Base-by-base conservation (phyloP, 2,329 filamentous ascomycete genomes). In the Phoma sp. region DNA sequence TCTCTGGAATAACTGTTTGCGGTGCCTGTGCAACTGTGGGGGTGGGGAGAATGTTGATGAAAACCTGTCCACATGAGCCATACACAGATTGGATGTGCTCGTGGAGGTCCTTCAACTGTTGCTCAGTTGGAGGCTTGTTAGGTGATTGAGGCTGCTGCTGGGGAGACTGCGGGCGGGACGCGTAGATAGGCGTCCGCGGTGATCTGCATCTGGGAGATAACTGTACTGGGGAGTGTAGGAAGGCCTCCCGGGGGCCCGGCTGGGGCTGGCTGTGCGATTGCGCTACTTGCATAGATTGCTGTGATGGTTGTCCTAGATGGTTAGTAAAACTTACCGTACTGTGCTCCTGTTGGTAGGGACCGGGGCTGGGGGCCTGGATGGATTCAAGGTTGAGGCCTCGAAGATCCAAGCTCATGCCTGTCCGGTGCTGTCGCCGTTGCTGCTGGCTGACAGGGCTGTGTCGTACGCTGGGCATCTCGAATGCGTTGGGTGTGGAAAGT, bases 251-350 rank as follows among this genome's bases (percentile, higher is more conserved):
- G 70, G 76, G 82, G 84, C 89, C 88, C 86, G 89, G 89, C 86
- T 90, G 87, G 85, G 85, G 85, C 84, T 87, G 84, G 84, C 86
- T 86, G 82, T 92, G 90, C 87, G 91, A 87, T 86, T 93, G 91
- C 87, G 89, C 84, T 90, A 91, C 90, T 88, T 88, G 89, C 87
- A 92, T 84, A 80, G 86, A 83, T 84, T 92, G 89, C 85, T 93
- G 90, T 79, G 83, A 76, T 77, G 78, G 80, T 78, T 80, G 78
- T 83, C 80, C 81, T 81, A 76, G 70, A 48, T 42, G 38, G 81
- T 84, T 83, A 83, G 81, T 83, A 76, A 75, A 81, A 80, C 79
- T 82, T 81, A 81, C 78, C 71, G 76, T 77, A 65, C 68, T 73
- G 68, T 80, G 80, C 65, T 82, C 80, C 77, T 83, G 82, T 70